Evolutionary conservation across 495 filamentous ascomycete genomes (phyloP), one percentile per base, ranked within the genome.

Genomic region (Mycothermus thermophilus): DNA sequence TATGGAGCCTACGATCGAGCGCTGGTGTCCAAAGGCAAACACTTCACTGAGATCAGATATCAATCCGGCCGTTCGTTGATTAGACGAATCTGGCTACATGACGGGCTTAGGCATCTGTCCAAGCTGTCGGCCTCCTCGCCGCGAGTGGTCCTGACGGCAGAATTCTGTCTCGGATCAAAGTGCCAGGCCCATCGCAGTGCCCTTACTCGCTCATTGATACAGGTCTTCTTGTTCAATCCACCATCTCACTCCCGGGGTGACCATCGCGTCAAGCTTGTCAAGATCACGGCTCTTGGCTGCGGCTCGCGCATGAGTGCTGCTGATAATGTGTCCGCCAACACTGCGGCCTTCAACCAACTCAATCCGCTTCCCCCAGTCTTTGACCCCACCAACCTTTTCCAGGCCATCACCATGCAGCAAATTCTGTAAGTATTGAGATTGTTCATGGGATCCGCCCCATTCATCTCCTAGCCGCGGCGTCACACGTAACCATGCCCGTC

Each of bases 281-380:
- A 62, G 62, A 17, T 80, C 72, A 17, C 54, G 51, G 9, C 53
- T 51, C 32, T 52, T 55, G 8, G 67, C 69, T 3, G 80, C 79
- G 40, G 75, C 66, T 29, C 88, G 69, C 3, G 86, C 81, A 47
- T 59, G 72, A 4, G 88, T 95, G 32, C 83, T 90, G 50, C 85
- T 93, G 9, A 93, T 67, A 2, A 68, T 54, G 5, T 59, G 58
- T 38, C 70, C 71, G 7, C 62, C 70, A 0, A 64, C 68, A 36
- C 39, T 57, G 26, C 58, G 59, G 1, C 71, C 75, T 32, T 77
- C 67, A 5, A 85, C 75, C 46, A 94, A 57, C 47, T 78, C 68
- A 33, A 94, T 77, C 38, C 69, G 66, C 14, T 59, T 49, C 11
- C 64, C 76, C 88, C 88, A 96, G 48, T 72, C 74, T 30, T 40